Base-by-base conservation (phyloP, 176 grass and related monocot species). In the Musa schizocarpa region DNA sequence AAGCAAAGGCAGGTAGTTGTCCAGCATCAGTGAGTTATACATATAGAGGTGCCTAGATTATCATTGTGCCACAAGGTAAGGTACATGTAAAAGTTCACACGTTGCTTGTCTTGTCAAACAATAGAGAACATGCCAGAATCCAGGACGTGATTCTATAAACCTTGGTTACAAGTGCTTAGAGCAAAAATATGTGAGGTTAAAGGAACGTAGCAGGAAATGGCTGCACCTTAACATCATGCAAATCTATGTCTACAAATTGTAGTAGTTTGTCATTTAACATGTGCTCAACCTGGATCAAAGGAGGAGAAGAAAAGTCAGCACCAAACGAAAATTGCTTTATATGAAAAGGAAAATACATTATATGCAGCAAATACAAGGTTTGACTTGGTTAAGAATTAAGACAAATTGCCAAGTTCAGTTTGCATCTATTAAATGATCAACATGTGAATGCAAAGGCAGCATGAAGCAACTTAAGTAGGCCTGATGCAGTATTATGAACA, bases 241-340 rank as follows among this genome's bases (percentile, higher is more conserved):
- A 88, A 92, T 99, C 91, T 11, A 81, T 87, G 9, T 99, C 96
- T 68, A 99, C 91, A 86, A 99, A 92, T 76, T 99, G 96, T 76
- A 95, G 49, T 81, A 99, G 54, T 81, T 90, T 92, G 73, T 95
- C 96, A 88, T 99, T 99, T 71, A 99, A 85, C 86, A 99, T 94
- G 79, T 95, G 85, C 52, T 99, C 96, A 27, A 94, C 90, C 96
- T 99, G 76, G 12, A 51, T 72, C 34, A 56, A 72, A 79, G 72
- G 21, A 74, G 23, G 22, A 27, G 13, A 3, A 54, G 14, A n/a
- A 17, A 25, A 8, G 27, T 74, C 9, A 26, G 4, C 22, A 73
- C 9, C n/a, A 54, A 54, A 23, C 26, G 27, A 1, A 19, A 50
- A 17, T 14, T 20, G 17, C 34, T 43, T 43, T 26, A 10, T 10